Percentiles rank a stretch among this genome's conserved stretches.
Conservation (phyloP, 2,329 filamentous ascomycete genomes). For the Claviceps purpurea region DNA sequence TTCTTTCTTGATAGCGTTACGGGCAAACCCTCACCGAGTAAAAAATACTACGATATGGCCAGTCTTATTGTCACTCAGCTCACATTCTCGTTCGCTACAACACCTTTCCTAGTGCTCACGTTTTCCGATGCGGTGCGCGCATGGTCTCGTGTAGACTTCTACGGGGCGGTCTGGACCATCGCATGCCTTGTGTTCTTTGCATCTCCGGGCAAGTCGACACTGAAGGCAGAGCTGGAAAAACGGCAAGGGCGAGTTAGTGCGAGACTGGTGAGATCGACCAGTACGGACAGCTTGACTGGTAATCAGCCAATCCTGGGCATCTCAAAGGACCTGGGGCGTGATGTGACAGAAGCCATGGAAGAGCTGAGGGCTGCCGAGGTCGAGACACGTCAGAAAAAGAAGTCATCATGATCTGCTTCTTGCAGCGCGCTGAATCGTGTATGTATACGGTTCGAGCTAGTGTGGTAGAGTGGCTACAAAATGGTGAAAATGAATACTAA, state of each 20-base stretch:
- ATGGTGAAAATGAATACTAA: background rate
- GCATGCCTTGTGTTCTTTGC: slow-evolving; percentile 62
- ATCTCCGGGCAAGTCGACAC: slow-evolving; percentile 54
- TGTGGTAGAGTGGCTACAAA: background rate
- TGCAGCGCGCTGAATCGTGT: background rate
- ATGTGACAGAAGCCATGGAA: slow-evolving; percentile 64
- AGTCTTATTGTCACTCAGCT: slow-evolving; percentile 66
- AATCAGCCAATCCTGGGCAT: slow-evolving; percentile 61
- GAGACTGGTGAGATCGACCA: slow-evolving; percentile 34
- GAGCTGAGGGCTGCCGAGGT: slow-evolving; percentile 65
- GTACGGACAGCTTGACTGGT: slow-evolving; percentile 42
- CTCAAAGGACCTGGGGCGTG: slow-evolving; percentile 59
- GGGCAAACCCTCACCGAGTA: slow-evolving; percentile 51
- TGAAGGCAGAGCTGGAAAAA: slow-evolving; percentile 46
- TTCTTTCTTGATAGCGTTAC: slow-evolving; percentile 80
- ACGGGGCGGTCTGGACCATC: slow-evolving; percentile 56
- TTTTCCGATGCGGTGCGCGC: slow-evolving; percentile 57
- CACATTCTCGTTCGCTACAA: slow-evolving; percentile 69
- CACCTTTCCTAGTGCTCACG: slow-evolving; percentile 73
- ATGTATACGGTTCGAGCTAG: background rate
- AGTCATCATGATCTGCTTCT: background rate
- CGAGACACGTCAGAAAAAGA: slow-evolving; percentile 31
- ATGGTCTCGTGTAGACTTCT: slow-evolving; percentile 86
- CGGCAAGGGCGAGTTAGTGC: slow-evolving; percentile 35
- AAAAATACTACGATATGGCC: slow-evolving; percentile 74